These are phyloP conservation scores for Coemansia sp. DNA, from an alignment of 192 early-diverging fungal genomes.

Conservation along the genomic window DNA sequence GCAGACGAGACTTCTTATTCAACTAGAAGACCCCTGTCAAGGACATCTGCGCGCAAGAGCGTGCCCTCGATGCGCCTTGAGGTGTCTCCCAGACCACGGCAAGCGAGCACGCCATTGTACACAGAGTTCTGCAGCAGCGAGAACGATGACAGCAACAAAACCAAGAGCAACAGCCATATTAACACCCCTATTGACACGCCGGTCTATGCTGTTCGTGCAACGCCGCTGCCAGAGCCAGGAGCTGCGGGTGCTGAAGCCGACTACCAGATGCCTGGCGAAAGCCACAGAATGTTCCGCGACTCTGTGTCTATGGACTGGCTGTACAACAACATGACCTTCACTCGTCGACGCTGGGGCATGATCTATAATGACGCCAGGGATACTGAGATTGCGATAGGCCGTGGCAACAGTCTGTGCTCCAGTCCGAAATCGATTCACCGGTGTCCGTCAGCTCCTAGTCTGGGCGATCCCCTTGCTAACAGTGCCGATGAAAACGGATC, in stretches of 20 bases:
- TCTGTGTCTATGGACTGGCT: slow-evolving; percentile 7
- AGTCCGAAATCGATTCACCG: slow-evolving; percentile 5
- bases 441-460: slow-evolving; percentile 34
- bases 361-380: slow-evolving; percentile 14
- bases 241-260: neutral
- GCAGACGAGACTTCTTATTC: neutral
- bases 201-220: neutral
- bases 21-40: neutral
- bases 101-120: slow-evolving; percentile 3
- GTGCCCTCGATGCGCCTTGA: slow-evolving; percentile 1
- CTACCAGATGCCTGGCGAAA: neutral
- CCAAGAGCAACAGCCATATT: neutral
- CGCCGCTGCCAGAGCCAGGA: neutral
- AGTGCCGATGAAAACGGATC: slow-evolving; percentile 11
- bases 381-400: slow-evolving; percentile 6
- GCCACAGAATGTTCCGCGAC: neutral
- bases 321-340: neutral
- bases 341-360: slow-evolving; percentile 4
- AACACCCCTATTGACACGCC: slow-evolving; percentile 1
- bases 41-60: neutral
- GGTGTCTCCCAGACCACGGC: neutral
- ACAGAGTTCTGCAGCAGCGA: neutral
- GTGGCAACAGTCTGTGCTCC: slow-evolving; percentile 5
- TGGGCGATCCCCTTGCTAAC: slow-evolving; percentile 1
- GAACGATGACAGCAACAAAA: neutral